phyloP scores from a whole-genome alignment of 75 land plant species.

The Selaginella moellendorffii region DNA sequence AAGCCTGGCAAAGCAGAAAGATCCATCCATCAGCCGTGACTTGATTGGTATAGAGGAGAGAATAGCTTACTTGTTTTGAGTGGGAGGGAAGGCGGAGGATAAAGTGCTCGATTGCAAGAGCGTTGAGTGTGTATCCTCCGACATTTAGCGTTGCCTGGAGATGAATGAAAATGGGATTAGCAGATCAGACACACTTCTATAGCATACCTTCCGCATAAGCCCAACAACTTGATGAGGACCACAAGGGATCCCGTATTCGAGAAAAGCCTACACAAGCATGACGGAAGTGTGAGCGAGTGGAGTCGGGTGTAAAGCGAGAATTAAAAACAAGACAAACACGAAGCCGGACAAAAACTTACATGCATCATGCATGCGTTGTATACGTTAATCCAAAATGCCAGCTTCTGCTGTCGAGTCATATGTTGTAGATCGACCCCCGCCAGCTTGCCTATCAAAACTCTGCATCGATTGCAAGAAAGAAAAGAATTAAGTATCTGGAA shows the following conservation, averaged over 20 bases:
- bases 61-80: constrained; percentile 28
- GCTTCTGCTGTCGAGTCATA: constrained; percentile 52
- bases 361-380: constrained; percentile 73
- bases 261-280: constrained; percentile 40
- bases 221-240: constrained; percentile 34
- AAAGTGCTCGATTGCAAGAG: constrained; percentile 55
- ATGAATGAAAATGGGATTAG: no score
- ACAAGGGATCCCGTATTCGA: constrained; percentile 46
- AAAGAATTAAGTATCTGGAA: neutral
- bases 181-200: neutral
- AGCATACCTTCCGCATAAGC: constrained; percentile 45
- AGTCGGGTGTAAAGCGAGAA: no score
- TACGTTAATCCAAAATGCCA: constrained; percentile 73
- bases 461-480: constrained; percentile 13
- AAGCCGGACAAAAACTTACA: constrained; percentile 47
- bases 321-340: no score
- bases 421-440: constrained; percentile 29
- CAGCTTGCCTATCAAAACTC: constrained; percentile 36
- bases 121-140: constrained; percentile 46
- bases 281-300: neutral
- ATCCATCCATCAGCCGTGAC: neutral
- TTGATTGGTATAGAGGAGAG: neutral
- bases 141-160: constrained; percentile 49
- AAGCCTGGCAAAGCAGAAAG: neutral
- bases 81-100: constrained; percentile 41